Evolutionary conservation across 352 stramenopile species (phyloP).

Genomic region (Pythium chondricola): DNA sequence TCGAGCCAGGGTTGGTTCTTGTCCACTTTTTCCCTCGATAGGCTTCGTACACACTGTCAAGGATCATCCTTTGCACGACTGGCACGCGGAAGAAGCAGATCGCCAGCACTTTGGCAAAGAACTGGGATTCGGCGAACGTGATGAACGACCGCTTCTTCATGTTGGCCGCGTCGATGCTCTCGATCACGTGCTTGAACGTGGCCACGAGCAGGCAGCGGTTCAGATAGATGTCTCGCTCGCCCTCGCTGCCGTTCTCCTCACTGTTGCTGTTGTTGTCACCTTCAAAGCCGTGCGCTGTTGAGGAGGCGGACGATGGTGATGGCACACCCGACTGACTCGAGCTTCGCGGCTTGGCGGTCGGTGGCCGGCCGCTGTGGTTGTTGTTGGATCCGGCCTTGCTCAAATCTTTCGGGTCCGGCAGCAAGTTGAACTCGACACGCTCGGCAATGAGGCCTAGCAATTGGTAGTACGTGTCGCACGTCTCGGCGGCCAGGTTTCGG

Average conservation of each 20-base stretch:
- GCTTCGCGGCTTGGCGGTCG: slow-evolving; percentile 6
- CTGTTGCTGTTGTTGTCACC: slow-evolving; percentile 6
- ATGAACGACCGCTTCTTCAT: slow-evolving; percentile 42
- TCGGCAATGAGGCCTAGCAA: slow-evolving; percentile 57
- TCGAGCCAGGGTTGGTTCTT: slow-evolving; percentile 20
- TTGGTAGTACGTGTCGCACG: slow-evolving; percentile 53
- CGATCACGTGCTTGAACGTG: slow-evolving; percentile 67
- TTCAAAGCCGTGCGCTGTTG: slow-evolving; percentile 9
- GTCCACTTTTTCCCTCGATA: slow-evolving; percentile 50
- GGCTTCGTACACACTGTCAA: slow-evolving; percentile 46
- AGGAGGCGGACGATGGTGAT: slow-evolving; percentile 5
- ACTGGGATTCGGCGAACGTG: slow-evolving; percentile 46
- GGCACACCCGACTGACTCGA: slow-evolving; percentile 12
- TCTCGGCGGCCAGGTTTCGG: slow-evolving; percentile 23
- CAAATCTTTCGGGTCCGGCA: slow-evolving; percentile 5
- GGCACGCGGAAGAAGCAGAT: slow-evolving; percentile 66
- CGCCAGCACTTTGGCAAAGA: slow-evolving; percentile 62
- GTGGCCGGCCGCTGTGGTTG: slow-evolving; percentile 1
- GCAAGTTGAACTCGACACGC: slow-evolving; percentile 59
- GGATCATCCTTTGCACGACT: slow-evolving; percentile 39
- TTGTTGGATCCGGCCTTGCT: slow-evolving; percentile 4
- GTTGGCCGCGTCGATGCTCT: slow-evolving; percentile 47
- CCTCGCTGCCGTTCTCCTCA: slow-evolving; percentile 28
- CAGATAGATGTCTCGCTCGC: slow-evolving; percentile 47
- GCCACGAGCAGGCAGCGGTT: slow-evolving; percentile 65